Evolutionary conservation across 1,284 basidiomycete genomes (phyloP).

Genomic region (Filobasidium uniguttulatum): DNA sequence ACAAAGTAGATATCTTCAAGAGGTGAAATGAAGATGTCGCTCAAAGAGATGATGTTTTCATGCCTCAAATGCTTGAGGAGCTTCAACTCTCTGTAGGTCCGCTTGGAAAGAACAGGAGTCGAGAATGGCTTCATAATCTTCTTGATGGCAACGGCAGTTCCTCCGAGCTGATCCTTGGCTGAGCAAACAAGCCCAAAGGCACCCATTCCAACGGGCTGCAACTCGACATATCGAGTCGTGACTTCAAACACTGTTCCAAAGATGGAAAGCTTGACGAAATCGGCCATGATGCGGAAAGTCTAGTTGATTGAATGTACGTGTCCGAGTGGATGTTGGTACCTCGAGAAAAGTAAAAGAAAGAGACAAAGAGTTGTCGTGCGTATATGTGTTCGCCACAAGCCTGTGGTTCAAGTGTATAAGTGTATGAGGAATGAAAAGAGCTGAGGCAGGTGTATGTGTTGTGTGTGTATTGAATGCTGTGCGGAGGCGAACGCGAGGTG

Average conservation of each 20-base stretch:
- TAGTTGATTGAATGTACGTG: too few relatives aligned
- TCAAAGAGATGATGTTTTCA: conserved; percentile 98
- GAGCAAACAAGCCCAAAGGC: conserved; percentile 97
- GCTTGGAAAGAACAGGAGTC: conserved; percentile 93
- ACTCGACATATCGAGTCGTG: conserved; percentile 95
- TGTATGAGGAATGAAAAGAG: too few relatives aligned
- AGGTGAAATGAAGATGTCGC: conserved; percentile 98
- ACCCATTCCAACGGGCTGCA: conserved; percentile 99
- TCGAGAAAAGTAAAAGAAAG: too few relatives aligned
- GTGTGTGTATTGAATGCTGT: too few relatives aligned
- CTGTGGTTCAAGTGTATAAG: too few relatives aligned
- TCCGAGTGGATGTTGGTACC: too few relatives aligned
- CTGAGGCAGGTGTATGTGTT: too few relatives aligned
- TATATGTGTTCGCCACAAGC: too few relatives aligned
- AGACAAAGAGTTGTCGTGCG: too few relatives aligned
- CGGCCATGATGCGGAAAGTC: too few relatives aligned
- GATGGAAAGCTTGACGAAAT: conserved; percentile 93
- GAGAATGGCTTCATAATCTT: conserved; percentile 99
- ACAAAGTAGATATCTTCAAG: conserved; percentile 98
- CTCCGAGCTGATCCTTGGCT: conserved; percentile 93
- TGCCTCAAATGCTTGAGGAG: conserved; percentile 97
- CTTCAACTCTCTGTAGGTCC: conserved; percentile 97
- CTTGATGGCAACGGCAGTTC: conserved; percentile 90
- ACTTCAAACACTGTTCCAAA: conserved; percentile 80
- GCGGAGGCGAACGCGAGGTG: too few relatives aligned